Evolutionary conservation across 345 rosid genomes (phyloP).

Genomic region (Eucalyptus marginata): DNA sequence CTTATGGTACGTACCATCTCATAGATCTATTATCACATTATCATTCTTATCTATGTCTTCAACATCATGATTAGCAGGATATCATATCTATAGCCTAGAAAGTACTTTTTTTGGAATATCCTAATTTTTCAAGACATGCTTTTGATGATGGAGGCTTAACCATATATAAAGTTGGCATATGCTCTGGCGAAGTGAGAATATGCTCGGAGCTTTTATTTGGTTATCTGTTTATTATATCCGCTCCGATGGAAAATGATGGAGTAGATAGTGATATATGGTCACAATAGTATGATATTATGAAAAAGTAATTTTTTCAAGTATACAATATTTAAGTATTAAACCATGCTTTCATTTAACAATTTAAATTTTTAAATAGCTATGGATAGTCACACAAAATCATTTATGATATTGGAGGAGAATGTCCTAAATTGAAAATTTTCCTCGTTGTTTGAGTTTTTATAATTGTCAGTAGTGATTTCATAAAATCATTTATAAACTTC

Average conservation of each 20-base stretch:
- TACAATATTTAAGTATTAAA: not conserved
- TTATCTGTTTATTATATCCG: not conserved
- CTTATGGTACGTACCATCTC: not conserved
- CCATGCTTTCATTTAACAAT: rapidly evolving
- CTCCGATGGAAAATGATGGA: not conserved
- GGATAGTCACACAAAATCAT: not conserved
- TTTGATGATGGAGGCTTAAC: not conserved
- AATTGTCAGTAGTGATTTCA: rapidly evolving
- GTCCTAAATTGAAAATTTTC: not conserved
- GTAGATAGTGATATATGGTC: not conserved
- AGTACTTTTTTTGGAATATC: not conserved
- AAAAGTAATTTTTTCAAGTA: not conserved
- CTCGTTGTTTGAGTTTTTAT: rapidly evolving
- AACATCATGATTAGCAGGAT: not conserved
- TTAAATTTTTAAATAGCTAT: not conserved
- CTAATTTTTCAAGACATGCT: not conserved
- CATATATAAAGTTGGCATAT: not conserved
- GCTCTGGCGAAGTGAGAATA: not conserved
- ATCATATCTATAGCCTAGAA: not conserved
- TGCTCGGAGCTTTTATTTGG: not conserved
- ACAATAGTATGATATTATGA: not conserved
- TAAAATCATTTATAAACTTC: not conserved
- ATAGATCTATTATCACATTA: not conserved
- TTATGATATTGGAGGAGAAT: rapidly evolving
- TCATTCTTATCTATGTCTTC: not conserved